Evolutionary conservation across 2,329 filamentous ascomycete genomes (phyloP), one percentile per base, ranked within the genome.

Genomic region (Akanthomyces dipterigenus): DNA sequence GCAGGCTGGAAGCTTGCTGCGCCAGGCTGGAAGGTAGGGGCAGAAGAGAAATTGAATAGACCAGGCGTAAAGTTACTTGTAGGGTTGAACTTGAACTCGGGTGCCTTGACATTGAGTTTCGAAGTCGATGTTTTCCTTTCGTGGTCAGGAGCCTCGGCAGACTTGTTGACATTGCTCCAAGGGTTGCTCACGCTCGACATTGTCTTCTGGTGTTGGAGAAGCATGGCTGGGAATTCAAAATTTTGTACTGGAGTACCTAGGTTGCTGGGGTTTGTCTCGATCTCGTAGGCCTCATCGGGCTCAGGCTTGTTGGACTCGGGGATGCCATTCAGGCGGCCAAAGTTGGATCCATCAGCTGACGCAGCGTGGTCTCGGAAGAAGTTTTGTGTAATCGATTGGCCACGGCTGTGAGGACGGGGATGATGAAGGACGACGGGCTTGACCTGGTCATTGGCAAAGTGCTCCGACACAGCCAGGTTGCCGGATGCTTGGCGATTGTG

Each of bases 61-160:
- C 75, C 72, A 38, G 80, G 78, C 42, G 79, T 76, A 67, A 85
- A 85, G 28, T 74, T 75, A 67, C 72, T 82, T 3, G 75, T 72
- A 3, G 82, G 83, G 64, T 85, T 84, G 74, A 93, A 93, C 67
- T 88, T 91, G 79, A 97, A 97, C 69, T 95, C 91, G 51, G 92
- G 89, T 0, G 93, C 93, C 64, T 88, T 85, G 34, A 96, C 92
- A 68, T 98, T 98, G 67, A 98, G 82, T 66, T 88, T 93, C 1
- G 91, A 91, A 48, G 87, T 74, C 0, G 86, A 93, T 3, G 86
- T 79, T 67, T 88, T 90, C 71, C 31, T 56, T 11, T 57, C 67
- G 66, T 73, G 74, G 49, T 72, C 71, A 28, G 75, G 68, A 46
- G 71, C 68, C 16, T 80, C 77, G 28, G 76, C 73, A 7, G 76